Evolutionary conservation across 306 rosid genomes (phyloP), one percentile per base, ranked within the genome.

Genomic region (Vigna angularis): DNA sequence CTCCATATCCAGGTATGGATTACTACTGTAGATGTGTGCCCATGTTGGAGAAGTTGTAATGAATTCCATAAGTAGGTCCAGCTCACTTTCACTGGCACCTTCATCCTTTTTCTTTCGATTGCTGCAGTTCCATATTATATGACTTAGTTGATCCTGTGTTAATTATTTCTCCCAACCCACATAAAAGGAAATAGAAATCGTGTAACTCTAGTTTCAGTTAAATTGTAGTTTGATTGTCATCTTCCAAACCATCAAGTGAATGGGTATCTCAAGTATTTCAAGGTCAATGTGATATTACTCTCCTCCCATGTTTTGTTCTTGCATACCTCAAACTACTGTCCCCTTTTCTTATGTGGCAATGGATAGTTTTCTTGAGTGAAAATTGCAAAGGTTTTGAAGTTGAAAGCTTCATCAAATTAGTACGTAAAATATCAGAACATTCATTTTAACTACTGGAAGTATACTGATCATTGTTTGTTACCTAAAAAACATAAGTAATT

Each of bases 11-110:
- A 70, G 93, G 86, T 84, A 81, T 75, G 79, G 84, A 73, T 80
- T 79, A 70, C 85, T 81, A 79, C 77, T 78, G 75, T 82, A 68
- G 86, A 76, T 85, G 89, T 73, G 88, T 83, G 83, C 80, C 79
- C 82, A 28, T 49, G 81, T 77, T 65, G 87, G 67, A 52, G 72
- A 83, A 67, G 75, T 79, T 87, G 88, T 87, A 85, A 81, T 80
- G 69, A 78, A 75, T 83, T 80, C 73, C 70, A 15, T 82, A 80
- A 83, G 82, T 74, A 51, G 77, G 82, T 77, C 79, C 74, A 49
- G 80, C 71, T 74, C 79, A 61, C 50, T 65, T 61, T 73, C 77
- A 52, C 49, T 74, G 70, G 85, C 76, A 74, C 83, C 82, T 53
- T 83, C 51, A 34, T 66, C 56, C 57, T 53, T 64, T 34, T 55